These are phyloP conservation scores for Dioscorea dumetorum DNA, from an alignment of 106 monocot genomes.

Conservation along the genomic window DNA sequence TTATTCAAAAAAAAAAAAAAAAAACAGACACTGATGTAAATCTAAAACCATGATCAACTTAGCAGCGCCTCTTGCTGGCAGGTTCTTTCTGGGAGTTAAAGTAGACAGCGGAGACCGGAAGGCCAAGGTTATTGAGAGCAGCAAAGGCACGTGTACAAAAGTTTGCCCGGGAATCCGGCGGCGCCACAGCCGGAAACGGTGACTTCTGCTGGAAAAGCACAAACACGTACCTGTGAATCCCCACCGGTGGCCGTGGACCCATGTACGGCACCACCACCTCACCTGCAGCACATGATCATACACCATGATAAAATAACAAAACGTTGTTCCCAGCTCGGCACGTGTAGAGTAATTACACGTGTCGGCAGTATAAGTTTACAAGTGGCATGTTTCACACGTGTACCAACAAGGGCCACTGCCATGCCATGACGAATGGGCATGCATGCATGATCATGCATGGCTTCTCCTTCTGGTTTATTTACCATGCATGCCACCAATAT, in stretches of 20 bases:
- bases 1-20: no score
- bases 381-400: neutral
- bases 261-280: slow-evolving; percentile 65
- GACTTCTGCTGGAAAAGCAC: slow-evolving; percentile 62
- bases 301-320: no score
- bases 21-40: no score
- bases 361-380: neutral
- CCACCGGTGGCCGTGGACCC: slow-evolving; percentile 70
- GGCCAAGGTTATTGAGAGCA: slow-evolving; percentile 43
- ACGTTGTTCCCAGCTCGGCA: no score
- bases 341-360: neutral
- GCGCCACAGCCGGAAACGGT: slow-evolving; percentile 9
- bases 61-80: slow-evolving; percentile 34
- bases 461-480: neutral
- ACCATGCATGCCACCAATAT: slow-evolving; percentile 28
- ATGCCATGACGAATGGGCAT: no score
- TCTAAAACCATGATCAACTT: no score
- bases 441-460: no score
- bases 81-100: slow-evolving; percentile 92
- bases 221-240: slow-evolving; percentile 78
- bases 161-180: slow-evolving; percentile 32
- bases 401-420: no score
- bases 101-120: slow-evolving; percentile 74
- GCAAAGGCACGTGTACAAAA: slow-evolving; percentile 80
- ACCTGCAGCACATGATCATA: slow-evolving; percentile 20